A percentile compares a stretch with the other conserved stretches of the same genome.
These are phyloP conservation scores for Citrullus mucosospermus DNA, from an alignment of 306 rosid species.

Conservation along the genomic window DNA sequence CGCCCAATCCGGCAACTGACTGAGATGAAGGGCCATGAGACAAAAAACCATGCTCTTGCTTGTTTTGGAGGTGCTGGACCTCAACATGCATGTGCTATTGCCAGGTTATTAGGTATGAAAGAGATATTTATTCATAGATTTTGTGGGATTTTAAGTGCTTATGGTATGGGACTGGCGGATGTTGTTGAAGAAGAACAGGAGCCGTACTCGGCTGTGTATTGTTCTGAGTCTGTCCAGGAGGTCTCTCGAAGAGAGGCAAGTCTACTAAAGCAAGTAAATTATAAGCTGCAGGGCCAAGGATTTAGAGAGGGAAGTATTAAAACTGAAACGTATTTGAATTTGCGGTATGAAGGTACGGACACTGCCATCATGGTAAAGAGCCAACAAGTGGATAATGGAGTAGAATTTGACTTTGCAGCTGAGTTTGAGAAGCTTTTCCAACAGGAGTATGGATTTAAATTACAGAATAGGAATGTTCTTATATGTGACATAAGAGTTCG, in stretches of 20 bases:
- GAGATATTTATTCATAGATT: slow-evolving; percentile 78
- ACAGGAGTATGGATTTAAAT: slow-evolving; percentile 80
- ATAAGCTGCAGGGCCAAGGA: slow-evolving; percentile 67
- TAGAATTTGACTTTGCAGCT: slow-evolving; percentile 34
- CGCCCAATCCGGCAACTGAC: slow-evolving; percentile 92
- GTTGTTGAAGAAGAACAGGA: slow-evolving; percentile 92
- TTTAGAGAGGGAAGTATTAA: slow-evolving; percentile 54
- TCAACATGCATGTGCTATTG: slow-evolving; percentile 95
- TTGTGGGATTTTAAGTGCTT: slow-evolving; percentile 92
- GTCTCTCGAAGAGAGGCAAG: slow-evolving; percentile 47
- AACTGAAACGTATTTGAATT: slow-evolving; percentile 63
- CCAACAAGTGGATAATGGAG: slow-evolving; percentile 28
- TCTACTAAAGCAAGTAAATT: slow-evolving; percentile 46
- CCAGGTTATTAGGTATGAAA: slow-evolving; percentile 87
- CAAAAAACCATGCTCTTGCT: slow-evolving; percentile 88
- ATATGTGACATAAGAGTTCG: slow-evolving; percentile 77
- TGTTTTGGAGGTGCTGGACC: slow-evolving; percentile 99
- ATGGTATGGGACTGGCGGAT: slow-evolving; percentile 98
- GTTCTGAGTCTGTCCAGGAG: slow-evolving; percentile 43
- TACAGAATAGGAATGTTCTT: slow-evolving; percentile 58
- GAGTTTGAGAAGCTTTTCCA: slow-evolving; percentile 66
- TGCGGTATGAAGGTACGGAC: slow-evolving; percentile 94
- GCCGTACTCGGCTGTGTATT: slow-evolving; percentile 68
- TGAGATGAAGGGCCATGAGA: slow-evolving; percentile 96
- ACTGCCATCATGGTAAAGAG: slow-evolving; percentile 83